Evolutionary conservation across 495 filamentous ascomycete species (phyloP).

Genomic region (Xylaria venustula): DNA sequence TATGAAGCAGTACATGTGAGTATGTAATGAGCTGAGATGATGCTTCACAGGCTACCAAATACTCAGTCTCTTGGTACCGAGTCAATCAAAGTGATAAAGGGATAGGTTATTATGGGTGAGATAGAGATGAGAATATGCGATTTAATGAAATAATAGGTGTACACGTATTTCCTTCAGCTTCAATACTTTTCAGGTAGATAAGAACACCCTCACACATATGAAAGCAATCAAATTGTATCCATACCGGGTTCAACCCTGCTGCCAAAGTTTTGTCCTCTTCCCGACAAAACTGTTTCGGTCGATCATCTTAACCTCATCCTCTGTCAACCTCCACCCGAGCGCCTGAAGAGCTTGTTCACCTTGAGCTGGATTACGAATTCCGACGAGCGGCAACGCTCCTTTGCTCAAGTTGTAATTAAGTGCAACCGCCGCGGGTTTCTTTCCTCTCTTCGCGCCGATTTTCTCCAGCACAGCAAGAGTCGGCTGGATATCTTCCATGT

Average conservation of each 20-base stretch:
- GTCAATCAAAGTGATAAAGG: no score
- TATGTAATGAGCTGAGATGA: no score
- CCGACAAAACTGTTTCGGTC: neutral
- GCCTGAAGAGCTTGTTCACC: neutral
- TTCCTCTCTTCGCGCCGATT: slow-evolving; percentile 25
- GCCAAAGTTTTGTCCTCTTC: neutral
- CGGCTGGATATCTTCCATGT: neutral
- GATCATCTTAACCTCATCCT: neutral
- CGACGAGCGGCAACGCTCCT: neutral
- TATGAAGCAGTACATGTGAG: no score
- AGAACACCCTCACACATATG: no score
- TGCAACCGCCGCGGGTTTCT: slow-evolving; percentile 35
- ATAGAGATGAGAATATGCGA: no score
- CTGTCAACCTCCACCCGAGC: neutral
- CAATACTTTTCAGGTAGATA: no score
- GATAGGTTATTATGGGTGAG: no score
- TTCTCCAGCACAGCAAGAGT: slow-evolving; percentile 6
- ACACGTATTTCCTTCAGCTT: no score
- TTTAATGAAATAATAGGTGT: no score
- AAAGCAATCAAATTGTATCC: no score
- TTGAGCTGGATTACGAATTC: neutral
- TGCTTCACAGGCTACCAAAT: no score
- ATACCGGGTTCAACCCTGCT: neutral
- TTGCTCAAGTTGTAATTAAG: slow-evolving; percentile 40
- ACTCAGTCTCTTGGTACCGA: no score